phyloP scores from a whole-genome alignment of 2,329 filamentous ascomycete species.

The Fusarium heterosporum region DNA sequence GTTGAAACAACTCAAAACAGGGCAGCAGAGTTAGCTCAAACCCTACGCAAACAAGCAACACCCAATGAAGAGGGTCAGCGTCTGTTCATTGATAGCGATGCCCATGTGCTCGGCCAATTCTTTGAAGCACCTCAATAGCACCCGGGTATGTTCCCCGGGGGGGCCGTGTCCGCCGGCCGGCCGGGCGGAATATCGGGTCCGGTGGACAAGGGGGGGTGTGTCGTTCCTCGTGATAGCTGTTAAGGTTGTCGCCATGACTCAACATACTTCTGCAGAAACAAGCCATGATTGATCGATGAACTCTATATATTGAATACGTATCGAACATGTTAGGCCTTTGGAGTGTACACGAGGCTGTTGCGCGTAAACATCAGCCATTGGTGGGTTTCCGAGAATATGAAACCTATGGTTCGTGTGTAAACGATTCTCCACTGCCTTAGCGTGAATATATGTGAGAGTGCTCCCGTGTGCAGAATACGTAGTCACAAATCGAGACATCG shows the following conservation, averaged over 20 bases:
- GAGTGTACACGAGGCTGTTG: slow-evolving; percentile 10
- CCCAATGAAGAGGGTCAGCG: slow-evolving; percentile 15
- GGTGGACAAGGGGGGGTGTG: slow-evolving; percentile 31
- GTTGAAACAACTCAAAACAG: slow-evolving; percentile 18
- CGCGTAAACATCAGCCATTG: slow-evolving; percentile 21
- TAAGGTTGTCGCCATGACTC: slow-evolving; percentile 32
- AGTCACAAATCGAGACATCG: slow-evolving; percentile 26
- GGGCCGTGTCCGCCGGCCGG: slow-evolving; percentile 37
- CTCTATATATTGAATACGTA: slow-evolving; percentile 11
- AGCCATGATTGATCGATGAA: slow-evolving; percentile 17
- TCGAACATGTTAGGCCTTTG: neutral
- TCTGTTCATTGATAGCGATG: slow-evolving; percentile 5
- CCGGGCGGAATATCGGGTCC: slow-evolving; percentile 37
- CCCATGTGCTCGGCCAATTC: slow-evolving; percentile 18
- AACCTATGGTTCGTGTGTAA: slow-evolving; percentile 13
- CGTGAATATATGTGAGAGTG: slow-evolving; percentile 3
- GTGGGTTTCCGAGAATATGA: slow-evolving; percentile 19
- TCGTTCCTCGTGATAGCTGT: slow-evolving; percentile 8
- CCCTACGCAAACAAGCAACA: slow-evolving; percentile 2
- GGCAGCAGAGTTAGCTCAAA: slow-evolving; percentile 15
- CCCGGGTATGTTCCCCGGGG: slow-evolving; percentile 40
- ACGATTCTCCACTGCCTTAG: slow-evolving; percentile 22
- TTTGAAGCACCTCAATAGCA: slow-evolving; percentile 17
- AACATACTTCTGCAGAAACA: slow-evolving; percentile 19
- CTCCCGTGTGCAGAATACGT: slow-evolving; percentile 13